phyloP scores from a whole-genome alignment of 768 basidiomycete species.

The Hemileccinum impolitum region DNA sequence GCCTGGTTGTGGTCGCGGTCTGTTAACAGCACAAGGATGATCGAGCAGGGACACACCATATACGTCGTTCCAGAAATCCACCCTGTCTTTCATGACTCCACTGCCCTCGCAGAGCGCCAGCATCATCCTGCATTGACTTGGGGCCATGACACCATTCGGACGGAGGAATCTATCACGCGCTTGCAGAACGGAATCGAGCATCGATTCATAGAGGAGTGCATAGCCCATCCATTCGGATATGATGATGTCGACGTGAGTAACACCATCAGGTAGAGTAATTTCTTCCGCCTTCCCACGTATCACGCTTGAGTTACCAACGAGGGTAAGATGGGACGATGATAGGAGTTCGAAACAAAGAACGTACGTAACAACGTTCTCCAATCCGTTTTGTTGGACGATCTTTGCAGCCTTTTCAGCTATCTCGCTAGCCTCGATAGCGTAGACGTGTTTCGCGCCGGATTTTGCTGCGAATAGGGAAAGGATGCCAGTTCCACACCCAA shows the following conservation, averaged over 20 bases:
- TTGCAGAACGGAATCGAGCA: slow-evolving; percentile 91
- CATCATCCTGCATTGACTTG: slow-evolving; percentile 85
- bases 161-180: slow-evolving; percentile 86
- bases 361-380: slow-evolving; percentile 67
- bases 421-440: slow-evolving; percentile 87
- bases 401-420: slow-evolving; percentile 74
- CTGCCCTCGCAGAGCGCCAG: slow-evolving; percentile 77
- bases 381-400: slow-evolving; percentile 74
- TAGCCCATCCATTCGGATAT: slow-evolving; percentile 99
- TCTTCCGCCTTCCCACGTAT: slow-evolving; percentile 91
- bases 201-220: slow-evolving; percentile 88
- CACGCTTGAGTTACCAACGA: slow-evolving; percentile 44
- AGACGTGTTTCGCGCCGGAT: slow-evolving; percentile 86
- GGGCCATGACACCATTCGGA: slow-evolving; percentile 77
- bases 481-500: slow-evolving; percentile 95
- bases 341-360: slow-evolving; percentile 17
- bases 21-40: not conserved
- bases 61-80: slow-evolving; percentile 87
- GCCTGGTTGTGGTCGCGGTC: slow-evolving; percentile 43
- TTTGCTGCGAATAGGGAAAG: slow-evolving; percentile 86
- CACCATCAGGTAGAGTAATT: slow-evolving; percentile 66
- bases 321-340: slow-evolving; percentile 1
- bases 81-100: slow-evolving; percentile 74
- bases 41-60: slow-evolving; percentile 57
- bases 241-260: slow-evolving; percentile 86